Base-by-base conservation (phyloP, 2,329 filamentous ascomycete genomes). In the Westerdykella sp. region DNA sequence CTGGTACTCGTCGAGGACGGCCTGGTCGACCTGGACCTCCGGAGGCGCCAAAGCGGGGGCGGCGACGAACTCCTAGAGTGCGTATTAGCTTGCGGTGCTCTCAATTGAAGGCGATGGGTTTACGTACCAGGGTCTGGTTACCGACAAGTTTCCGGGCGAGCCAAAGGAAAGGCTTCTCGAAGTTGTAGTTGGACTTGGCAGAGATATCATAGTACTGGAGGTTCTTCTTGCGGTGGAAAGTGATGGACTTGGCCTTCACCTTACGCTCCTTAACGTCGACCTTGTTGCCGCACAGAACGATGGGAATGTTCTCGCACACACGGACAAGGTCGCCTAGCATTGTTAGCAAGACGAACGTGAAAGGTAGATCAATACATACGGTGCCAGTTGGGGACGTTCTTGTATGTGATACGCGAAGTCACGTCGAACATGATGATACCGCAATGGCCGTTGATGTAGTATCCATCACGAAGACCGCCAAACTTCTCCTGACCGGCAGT, bases 361-460 rank as follows among this genome's bases (percentile, higher is more conserved):
- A n/a, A n/a, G 4, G 30, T 28, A 32, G 40, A 45, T 9, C 28
- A 32, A 47, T 48, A 83, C 88, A 71, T 84, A 95, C 93, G 93
- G 76, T 98, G 93, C 93, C 93, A 98, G 86, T 97, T 97, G 77
- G 93, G 93, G 55, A 98, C 93, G 79, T 98, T 98, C 86, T 98
- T 98, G 85, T 98, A 98, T 72, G 93, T 98, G 73, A 98, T 97
- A 69, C 93, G 87, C 60, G 91, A 96, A 54, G 93, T 97, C 58
- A 98, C 91, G 74, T 98, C 91, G 74, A 98, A 98, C 91, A 98
- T 98, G 84, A 98, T 97, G 79, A 98, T 96, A 77, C 93, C 91
- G 74, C 91, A 97, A 77, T 97, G 91, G 67, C 91, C 91, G 78
- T 96, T 96, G 81, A 98, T 98, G 80, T 98, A 98, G 84, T 98